phyloP scores from a whole-genome alignment of 345 rosid genomes.

The Gossypium rotundifolium region DNA sequence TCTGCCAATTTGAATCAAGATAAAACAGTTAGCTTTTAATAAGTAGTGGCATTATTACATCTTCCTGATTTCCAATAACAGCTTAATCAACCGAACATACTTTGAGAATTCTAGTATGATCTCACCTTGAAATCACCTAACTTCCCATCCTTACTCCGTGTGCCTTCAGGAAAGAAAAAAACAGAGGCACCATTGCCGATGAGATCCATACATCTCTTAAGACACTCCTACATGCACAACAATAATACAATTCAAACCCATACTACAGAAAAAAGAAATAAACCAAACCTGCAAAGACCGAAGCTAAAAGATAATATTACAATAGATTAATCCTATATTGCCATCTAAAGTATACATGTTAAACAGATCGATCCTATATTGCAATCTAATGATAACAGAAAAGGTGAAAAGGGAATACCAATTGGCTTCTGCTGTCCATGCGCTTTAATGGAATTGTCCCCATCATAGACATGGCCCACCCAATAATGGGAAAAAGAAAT shows the following conservation, averaged over 20 bases:
- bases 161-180: conserved; percentile 90
- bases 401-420: conserved; percentile 36
- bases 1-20: conserved; percentile 40
- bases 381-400: neutral
- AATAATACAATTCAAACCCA: conserved; percentile 16
- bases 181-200: conserved; percentile 80
- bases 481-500: conserved; percentile 69
- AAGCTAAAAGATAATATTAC: neutral
- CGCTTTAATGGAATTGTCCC: conserved; percentile 84
- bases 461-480: conserved; percentile 93
- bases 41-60: neutral
- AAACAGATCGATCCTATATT: neutral
- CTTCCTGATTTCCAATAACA: neutral
- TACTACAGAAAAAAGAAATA: neutral
- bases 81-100: neutral
- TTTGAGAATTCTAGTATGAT: neutral
- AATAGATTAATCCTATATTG: neutral
- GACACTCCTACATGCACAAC: conserved; percentile 55
- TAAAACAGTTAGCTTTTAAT: conserved; percentile 12
- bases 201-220: conserved; percentile 75
- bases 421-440: conserved; percentile 84
- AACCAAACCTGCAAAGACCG: neutral
- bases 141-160: conserved; percentile 81
- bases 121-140: conserved; percentile 84
- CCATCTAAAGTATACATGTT: neutral